Conservation (phyloP, 2,329 filamentous ascomycete genomes). For the Rosellinia necatrix region DNA sequence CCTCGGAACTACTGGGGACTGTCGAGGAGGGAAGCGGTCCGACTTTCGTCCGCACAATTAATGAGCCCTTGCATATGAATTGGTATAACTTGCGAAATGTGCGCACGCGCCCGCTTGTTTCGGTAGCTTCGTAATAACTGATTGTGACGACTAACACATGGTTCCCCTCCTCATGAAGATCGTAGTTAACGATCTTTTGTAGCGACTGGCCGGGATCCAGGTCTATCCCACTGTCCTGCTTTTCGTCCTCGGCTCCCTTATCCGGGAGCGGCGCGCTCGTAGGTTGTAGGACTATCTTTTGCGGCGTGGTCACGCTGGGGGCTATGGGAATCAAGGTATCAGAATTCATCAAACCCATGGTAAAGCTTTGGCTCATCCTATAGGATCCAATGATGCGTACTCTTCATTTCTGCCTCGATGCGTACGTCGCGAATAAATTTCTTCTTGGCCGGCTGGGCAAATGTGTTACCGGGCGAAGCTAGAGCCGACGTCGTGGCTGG, state of each 20-base stretch:
- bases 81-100: constrained; percentile 97
- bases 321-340: constrained; percentile 40
- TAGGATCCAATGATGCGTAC: background rate
- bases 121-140: constrained; percentile 86
- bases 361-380: background rate
- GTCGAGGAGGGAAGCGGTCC: constrained; percentile 60
- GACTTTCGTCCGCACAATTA: constrained; percentile 90
- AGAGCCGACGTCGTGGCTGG: constrained; percentile 6
- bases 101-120: constrained; percentile 71
- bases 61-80: constrained; percentile 87
- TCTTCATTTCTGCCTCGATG: constrained; percentile 94
- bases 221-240: constrained; percentile 23
- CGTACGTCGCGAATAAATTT: constrained; percentile 72
- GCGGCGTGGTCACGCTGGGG: constrained; percentile 63
- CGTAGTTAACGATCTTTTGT: constrained; percentile 82
- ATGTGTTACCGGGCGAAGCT: constrained; percentile 25
- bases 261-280: constrained; percentile 37
- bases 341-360: background rate
- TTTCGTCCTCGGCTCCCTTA: constrained; percentile 4
- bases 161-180: constrained; percentile 91
- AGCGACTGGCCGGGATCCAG: constrained; percentile 63
- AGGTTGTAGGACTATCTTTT: constrained; percentile 65
- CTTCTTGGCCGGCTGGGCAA: constrained; percentile 41
- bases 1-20: constrained; percentile 19
- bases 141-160: constrained; percentile 93